Conservation (phyloP, 352 stramenopile species). For the Phytophthora citricola region DNA sequence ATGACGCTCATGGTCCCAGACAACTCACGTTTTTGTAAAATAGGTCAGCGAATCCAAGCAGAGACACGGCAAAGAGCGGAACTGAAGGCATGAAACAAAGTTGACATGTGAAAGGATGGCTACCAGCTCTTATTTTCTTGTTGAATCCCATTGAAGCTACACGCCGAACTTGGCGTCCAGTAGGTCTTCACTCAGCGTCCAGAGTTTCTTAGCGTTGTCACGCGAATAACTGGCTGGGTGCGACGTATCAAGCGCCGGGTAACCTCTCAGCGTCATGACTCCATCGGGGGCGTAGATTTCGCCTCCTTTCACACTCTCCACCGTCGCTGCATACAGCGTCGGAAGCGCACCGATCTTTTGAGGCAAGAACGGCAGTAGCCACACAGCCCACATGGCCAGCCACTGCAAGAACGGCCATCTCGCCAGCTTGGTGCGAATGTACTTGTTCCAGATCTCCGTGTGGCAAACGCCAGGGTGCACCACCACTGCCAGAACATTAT, state of each 20-base stretch:
- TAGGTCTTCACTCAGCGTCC: slow-evolving; percentile 50
- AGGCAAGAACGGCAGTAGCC: slow-evolving; percentile 38
- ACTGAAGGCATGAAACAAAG: too few relatives aligned
- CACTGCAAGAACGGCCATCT: slow-evolving; percentile 52
- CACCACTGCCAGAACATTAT: slow-evolving; percentile 46
- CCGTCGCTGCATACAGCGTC: slow-evolving; percentile 55
- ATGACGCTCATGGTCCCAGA: slow-evolving; percentile 11
- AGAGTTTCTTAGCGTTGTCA: slow-evolving; percentile 41
- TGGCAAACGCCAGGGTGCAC: slow-evolving; percentile 47
- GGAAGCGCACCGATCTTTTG: slow-evolving; percentile 55
- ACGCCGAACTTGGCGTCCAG: slow-evolving; percentile 37
- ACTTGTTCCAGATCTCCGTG: slow-evolving; percentile 49
- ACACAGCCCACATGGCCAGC: slow-evolving; percentile 49
- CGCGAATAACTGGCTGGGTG: slow-evolving; percentile 39
- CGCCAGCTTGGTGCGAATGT: slow-evolving; percentile 34
- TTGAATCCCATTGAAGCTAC: slow-evolving; percentile 5
- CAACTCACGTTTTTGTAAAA: slow-evolving; percentile 30
- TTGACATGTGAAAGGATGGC: too few relatives aligned
- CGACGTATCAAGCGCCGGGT: slow-evolving; percentile 47
- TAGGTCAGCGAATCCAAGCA: slow-evolving; percentile 37
- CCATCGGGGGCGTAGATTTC: slow-evolving; percentile 41
- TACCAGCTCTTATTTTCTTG: too few relatives aligned
- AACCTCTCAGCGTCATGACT: slow-evolving; percentile 46
- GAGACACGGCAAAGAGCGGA: slow-evolving; percentile 14
- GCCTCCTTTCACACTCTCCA: slow-evolving; percentile 26